phyloP scores from a whole-genome alignment of 2,329 filamentous ascomycete species.

The Fusarium sp. region DNA sequence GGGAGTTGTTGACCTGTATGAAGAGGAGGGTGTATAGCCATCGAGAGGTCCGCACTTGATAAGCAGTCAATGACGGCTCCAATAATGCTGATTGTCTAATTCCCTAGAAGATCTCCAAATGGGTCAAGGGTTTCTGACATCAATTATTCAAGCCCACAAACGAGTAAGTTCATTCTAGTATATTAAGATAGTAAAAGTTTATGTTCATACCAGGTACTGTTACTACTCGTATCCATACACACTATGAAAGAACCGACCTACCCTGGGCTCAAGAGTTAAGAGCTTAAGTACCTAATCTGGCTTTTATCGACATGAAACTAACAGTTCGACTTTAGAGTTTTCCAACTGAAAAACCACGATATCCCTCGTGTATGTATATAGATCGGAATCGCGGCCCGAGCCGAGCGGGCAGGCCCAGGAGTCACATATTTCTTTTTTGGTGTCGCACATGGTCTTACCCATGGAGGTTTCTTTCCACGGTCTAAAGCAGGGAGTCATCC shows the following conservation, averaged over 20 bases:
- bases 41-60: not conserved
- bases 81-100: not conserved
- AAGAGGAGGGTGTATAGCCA: not conserved
- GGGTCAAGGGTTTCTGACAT: not conserved
- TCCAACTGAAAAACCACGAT: not conserved
- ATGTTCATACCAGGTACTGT: not conserved
- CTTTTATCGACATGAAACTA: not conserved
- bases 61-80: not conserved
- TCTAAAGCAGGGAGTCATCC: not conserved
- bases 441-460: not conserved
- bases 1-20: not conserved
- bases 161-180: not conserved
- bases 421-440: conserved; percentile 5
- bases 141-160: not conserved
- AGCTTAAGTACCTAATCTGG: not conserved
- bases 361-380: conserved; percentile 40
- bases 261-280: not conserved
- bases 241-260: not conserved
- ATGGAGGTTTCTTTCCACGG: not conserved
- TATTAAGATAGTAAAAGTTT: not conserved
- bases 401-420: conserved; percentile 48
- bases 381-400: conserved; percentile 53
- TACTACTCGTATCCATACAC: not conserved
- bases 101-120: not conserved
- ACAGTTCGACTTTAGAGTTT: not conserved